Evolutionary conservation across 2,329 filamentous ascomycete species (phyloP), one percentile per base, ranked within the genome.

Genomic region (Neofusicoccum umdonicola): DNA sequence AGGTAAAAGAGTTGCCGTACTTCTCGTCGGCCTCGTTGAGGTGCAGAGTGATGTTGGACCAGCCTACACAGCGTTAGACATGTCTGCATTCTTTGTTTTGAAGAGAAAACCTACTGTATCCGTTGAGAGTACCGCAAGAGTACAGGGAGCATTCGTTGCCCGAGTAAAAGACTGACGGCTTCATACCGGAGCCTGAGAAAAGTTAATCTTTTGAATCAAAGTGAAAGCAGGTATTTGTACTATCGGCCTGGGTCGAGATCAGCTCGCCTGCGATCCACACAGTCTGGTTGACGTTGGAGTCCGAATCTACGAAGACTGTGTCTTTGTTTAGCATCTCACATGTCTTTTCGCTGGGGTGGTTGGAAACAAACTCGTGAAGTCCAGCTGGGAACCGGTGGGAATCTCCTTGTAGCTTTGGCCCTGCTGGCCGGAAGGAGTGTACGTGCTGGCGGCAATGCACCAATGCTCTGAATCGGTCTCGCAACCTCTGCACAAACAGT

Each of bases 111-210:
- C 34, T 52, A 63, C 60, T 63, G 35, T 67, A 65, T 13, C 44
- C 60, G 13, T 61, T 34, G 17, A 67, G 52, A 12, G 48, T 64
- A 17, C 66, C 64, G 35, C 66, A 67, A 19, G 51, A 48, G 35
- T 54, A 42, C 3, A 15, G 13, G 42, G 44, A 62, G 60, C 66
- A 67, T 22, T 67, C 66, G 8, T 52, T 66, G 6, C 19, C 60
- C 3, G 67, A 82, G 66, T 67, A 67, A 37, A 67, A 67, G 3
- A 67, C 64, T 5, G 45, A 27, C 11, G 66, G 60, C 42, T 67
- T 64, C 60, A 67, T 62, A 3, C 60, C 64, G 15, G 62, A 41
- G 15, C 51, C 62, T 64, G 35, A 1, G 44, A 34, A 6, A 8
- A 1, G 35, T 62, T 31, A 41, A 42, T 4, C 19, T 9, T n/a